These are phyloP conservation scores for Lathyrus sativus DNA, from an alignment of 306 rosid genomes.

Conservation along the genomic window DNA sequence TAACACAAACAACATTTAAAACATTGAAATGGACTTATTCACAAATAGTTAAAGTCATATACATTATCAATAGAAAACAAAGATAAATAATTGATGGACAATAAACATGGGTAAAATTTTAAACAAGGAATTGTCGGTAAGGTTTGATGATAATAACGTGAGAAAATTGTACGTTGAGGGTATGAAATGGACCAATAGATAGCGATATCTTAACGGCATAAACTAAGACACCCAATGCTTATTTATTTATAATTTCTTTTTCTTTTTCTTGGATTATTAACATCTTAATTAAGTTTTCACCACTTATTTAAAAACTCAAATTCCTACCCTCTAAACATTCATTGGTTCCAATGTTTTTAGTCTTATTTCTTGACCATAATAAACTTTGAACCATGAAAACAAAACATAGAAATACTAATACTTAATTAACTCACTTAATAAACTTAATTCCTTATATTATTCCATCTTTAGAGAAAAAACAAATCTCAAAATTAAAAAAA, in stretches of 20 bases:
- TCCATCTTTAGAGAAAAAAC: background rate
- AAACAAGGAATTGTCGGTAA: conserved; percentile 52
- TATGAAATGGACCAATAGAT: conserved; percentile 49
- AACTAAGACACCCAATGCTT: conserved; percentile 32
- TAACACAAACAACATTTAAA: too few relatives aligned
- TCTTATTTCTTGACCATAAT: background rate
- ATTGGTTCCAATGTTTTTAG: background rate
- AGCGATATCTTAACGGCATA: conserved; percentile 54
- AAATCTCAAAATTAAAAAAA: background rate
- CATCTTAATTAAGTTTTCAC: too few relatives aligned
- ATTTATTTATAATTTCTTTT: background rate
- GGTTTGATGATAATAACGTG: conserved; percentile 40
- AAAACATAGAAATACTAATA: background rate
- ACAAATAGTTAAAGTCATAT: too few relatives aligned
- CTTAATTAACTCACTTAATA: background rate
- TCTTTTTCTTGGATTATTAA: too few relatives aligned
- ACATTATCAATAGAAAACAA: background rate
- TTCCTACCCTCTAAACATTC: too few relatives aligned
- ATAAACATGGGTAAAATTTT: background rate
- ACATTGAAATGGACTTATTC: too few relatives aligned
- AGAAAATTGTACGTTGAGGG: conserved; percentile 37
- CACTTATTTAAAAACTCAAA: too few relatives aligned
- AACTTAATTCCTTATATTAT: background rate
- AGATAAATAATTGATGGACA: background rate
- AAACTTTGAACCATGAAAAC: background rate